Conservation (phyloP, 2,329 filamentous ascomycete genomes). For the Trichoderma koningiopsis region DNA sequence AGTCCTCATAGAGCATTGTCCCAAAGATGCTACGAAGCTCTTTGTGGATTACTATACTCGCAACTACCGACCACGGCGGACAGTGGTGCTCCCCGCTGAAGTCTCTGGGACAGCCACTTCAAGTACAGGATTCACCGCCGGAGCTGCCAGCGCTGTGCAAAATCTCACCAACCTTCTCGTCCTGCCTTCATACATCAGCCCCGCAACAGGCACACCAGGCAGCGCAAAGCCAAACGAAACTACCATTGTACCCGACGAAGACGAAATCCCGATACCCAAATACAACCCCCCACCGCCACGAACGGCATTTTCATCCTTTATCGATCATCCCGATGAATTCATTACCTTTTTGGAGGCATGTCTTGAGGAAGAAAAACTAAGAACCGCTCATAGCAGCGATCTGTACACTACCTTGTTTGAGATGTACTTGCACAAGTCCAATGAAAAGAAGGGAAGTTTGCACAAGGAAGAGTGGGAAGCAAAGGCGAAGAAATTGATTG, state of each 20-base stretch:
- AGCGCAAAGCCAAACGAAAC: conserved; percentile 56
- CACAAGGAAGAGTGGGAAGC: conserved; percentile 81
- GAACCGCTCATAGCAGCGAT: conserved; percentile 75
- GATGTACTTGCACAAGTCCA: conserved; percentile 93
- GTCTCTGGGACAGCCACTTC: conserved; percentile 43
- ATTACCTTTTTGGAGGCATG: conserved; percentile 91
- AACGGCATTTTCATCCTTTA: conserved; percentile 93
- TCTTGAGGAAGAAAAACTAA: conserved; percentile 69
- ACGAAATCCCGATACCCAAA: conserved; percentile 50
- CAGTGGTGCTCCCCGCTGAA: conserved; percentile 43
- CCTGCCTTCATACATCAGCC: conserved; percentile 60
- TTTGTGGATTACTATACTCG: conserved; percentile 97
- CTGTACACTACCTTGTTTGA: conserved; percentile 95
- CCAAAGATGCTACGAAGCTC: conserved; percentile 76
- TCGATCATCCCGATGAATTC: conserved; percentile 90
- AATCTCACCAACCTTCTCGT: conserved; percentile 83
- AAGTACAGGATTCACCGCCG: conserved; percentile 50
- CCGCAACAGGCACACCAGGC: conserved; percentile 53
- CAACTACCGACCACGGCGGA: conserved; percentile 72
- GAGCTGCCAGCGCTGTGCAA: conserved; percentile 76
- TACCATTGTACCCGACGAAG: conserved; percentile 52
- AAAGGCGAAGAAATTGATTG: conserved; percentile 87
- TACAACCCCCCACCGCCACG: conserved; percentile 83
- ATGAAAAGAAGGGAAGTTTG: conserved; percentile 66
- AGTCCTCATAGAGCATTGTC: conserved; percentile 84